Evolutionary conservation across 495 filamentous ascomycete species (phyloP).

Genomic region (Alectoria sarmentosa): DNA sequence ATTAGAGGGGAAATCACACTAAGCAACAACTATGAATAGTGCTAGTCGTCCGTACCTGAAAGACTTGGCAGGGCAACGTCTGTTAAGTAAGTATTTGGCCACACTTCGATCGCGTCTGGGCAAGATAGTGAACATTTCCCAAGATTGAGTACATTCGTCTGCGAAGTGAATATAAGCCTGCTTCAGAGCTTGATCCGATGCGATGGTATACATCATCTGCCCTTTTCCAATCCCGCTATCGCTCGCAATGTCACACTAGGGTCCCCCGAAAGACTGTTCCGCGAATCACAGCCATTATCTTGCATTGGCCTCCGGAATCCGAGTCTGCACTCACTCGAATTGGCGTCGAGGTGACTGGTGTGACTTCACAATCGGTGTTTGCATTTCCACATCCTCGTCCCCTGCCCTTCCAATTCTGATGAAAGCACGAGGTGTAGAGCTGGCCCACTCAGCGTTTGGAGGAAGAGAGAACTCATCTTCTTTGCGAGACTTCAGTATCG

Average conservation of each 20-base stretch:
- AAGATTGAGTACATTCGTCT: background rate
- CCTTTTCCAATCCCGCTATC: background rate
- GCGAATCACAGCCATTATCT: background rate
- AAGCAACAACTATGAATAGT: too few species aligned
- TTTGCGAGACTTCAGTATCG: too few species aligned
- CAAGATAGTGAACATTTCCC: too few species aligned
- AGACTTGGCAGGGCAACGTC: background rate
- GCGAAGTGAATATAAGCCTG: background rate
- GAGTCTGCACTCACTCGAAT: too few species aligned
- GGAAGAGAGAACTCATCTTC: too few species aligned
- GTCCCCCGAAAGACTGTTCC: background rate
- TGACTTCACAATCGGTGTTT: background rate
- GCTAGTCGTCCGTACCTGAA: too few species aligned
- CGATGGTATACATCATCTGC: background rate
- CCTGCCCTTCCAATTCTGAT: background rate
- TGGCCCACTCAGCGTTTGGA: background rate
- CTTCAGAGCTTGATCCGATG: background rate
- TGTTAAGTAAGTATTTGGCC: background rate
- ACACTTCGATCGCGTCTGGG: background rate
- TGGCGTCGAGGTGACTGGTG: background rate
- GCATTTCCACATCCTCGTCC: conserved; percentile 9
- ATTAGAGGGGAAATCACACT: too few species aligned
- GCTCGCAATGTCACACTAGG: background rate
- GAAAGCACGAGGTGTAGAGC: background rate
- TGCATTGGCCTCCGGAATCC: too few species aligned